A percentile compares a stretch with the other conserved stretches of the same genome.
These are phyloP conservation scores for Rosellinia necatrix DNA, from an alignment of 2,329 filamentous ascomycete species.

Conservation along the genomic window DNA sequence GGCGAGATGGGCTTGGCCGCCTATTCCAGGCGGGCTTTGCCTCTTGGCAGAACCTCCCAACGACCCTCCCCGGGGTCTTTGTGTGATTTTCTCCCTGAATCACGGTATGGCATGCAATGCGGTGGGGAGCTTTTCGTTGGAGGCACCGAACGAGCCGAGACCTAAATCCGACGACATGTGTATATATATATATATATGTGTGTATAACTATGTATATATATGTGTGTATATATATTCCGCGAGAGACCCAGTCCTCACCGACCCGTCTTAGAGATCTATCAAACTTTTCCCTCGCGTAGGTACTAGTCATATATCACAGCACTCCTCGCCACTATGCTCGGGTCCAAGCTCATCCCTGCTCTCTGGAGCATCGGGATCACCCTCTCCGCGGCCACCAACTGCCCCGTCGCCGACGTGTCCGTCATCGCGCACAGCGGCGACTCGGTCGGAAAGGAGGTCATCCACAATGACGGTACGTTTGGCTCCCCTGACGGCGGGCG, in stretches of 20 bases:
- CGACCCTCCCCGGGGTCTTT: background rate
- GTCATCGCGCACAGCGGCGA: constrained; percentile 38
- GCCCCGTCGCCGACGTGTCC: constrained; percentile 35
- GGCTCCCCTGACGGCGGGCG: background rate
- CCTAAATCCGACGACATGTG: background rate
- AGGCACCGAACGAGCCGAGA: background rate
- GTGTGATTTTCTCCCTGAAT: background rate
- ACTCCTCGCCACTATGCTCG: constrained; percentile 34
- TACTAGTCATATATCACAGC: no score
- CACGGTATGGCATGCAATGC: constrained; percentile 2
- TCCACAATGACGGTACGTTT: constrained; percentile 36
- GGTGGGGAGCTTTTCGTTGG: constrained; percentile 8
- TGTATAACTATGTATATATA: no score
- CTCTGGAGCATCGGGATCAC: constrained; percentile 30
- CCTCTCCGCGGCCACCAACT: constrained; percentile 20
- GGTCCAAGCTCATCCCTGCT: constrained; percentile 26
- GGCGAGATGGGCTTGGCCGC: constrained; percentile 18
- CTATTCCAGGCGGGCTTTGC: constrained; percentile 14
- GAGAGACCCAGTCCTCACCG: background rate
- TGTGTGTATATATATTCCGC: constrained; percentile 12
- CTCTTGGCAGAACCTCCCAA: constrained; percentile 15
- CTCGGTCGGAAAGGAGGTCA: constrained; percentile 37
- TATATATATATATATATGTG: no score
- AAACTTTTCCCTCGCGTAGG: no score
- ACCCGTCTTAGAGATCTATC: background rate